Conservation (phyloP, 257 asterid genomes). For the Echites panduratus region DNA sequence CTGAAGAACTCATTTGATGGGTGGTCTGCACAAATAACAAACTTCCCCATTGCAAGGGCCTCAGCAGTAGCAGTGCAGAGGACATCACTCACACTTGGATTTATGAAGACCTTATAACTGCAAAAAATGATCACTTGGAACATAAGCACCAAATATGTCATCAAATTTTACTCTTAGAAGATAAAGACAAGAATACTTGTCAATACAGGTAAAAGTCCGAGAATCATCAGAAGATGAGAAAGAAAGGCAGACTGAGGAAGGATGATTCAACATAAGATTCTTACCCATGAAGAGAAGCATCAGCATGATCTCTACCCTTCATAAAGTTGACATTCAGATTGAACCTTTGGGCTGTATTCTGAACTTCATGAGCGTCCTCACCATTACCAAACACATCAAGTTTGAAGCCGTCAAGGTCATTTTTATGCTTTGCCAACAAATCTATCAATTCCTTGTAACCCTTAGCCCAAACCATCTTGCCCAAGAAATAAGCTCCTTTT, state of each 20-base stretch:
- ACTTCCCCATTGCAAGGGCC: slow-evolving; percentile 99
- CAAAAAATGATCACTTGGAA: slow-evolving; percentile 19
- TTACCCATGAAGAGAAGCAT: slow-evolving; percentile 91
- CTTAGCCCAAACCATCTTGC: slow-evolving; percentile 99
- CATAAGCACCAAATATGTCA: background rate
- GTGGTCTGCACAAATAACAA: slow-evolving; percentile 94
- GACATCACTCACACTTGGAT: slow-evolving; percentile 96
- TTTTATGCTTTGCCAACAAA: slow-evolving; percentile 68
- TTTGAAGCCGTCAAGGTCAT: slow-evolving; percentile 78
- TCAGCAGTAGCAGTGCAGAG: slow-evolving; percentile 99
- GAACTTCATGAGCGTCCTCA: slow-evolving; percentile 94
- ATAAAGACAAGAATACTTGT: background rate
- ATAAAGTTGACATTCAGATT: slow-evolving; percentile 75
- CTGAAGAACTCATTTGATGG: slow-evolving; percentile 95
- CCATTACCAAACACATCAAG: slow-evolving; percentile 94
- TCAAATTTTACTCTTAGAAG: background rate
- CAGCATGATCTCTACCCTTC: slow-evolving; percentile 98
- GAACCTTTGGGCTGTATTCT: slow-evolving; percentile 71
- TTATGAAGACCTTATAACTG: slow-evolving; percentile 94
- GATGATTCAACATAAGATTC: slow-evolving; percentile 15
- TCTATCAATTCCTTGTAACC: slow-evolving; percentile 93
- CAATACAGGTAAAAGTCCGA: background rate
- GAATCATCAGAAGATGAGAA: background rate
- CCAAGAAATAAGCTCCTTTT: slow-evolving; percentile 94
- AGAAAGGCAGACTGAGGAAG: background rate